A percentile compares a stretch with the other conserved stretches of the same genome.
Evolutionary conservation across 176 grass and related monocot genomes (phyloP).

Genomic region (Aegilops sharonensis): DNA sequence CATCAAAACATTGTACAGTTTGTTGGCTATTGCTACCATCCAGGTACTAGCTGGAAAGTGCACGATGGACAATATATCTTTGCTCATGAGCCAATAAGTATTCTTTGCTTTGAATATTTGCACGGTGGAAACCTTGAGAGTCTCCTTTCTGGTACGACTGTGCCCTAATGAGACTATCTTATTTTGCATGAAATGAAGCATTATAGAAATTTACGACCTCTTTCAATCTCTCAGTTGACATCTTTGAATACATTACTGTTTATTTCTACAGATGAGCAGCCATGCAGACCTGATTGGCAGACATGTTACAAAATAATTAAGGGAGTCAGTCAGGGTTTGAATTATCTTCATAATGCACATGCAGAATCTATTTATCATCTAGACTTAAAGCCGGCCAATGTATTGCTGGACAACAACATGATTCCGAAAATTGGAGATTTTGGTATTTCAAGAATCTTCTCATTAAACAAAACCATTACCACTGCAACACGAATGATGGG

Average conservation of each 20-base stretch:
- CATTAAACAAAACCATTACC: neutral
- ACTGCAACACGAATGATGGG: neutral
- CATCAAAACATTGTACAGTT: too few relatives aligned
- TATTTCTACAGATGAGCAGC: neutral
- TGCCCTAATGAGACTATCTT: too few relatives aligned
- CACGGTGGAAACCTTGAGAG: too few relatives aligned
- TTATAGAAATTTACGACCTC: neutral
- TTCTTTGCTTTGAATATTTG: too few relatives aligned
- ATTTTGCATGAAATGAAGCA: too few relatives aligned
- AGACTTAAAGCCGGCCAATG: neutral
- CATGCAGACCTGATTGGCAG: neutral
- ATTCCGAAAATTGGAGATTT: neutral
- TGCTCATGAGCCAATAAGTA: too few relatives aligned
- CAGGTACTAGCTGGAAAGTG: too few relatives aligned
- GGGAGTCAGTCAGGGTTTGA: neutral
- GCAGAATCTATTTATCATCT: neutral
- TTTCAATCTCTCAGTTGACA: neutral
- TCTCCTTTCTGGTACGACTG: too few relatives aligned
- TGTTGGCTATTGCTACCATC: too few relatives aligned
- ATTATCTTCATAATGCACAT: neutral
- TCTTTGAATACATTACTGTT: neutral
- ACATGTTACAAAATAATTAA: neutral
- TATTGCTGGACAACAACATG: neutral
- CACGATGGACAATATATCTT: too few relatives aligned
- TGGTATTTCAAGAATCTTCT: neutral